Evolutionary conservation across 495 filamentous ascomycete genomes (phyloP), one percentile per base, ranked within the genome.

Genomic region (Penicillium salamii): DNA sequence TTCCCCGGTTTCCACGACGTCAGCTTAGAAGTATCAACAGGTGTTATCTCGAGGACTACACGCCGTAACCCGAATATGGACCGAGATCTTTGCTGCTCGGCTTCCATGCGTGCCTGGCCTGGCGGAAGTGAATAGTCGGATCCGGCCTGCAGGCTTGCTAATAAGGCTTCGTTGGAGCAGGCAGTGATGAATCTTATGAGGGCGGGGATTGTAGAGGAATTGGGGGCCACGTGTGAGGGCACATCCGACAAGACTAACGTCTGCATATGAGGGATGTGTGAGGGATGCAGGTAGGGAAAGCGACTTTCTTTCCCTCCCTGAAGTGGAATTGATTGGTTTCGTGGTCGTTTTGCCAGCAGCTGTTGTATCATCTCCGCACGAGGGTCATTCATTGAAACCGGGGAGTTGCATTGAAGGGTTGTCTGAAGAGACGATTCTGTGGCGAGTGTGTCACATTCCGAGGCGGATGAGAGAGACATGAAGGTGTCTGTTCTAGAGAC

Each of bases 231-330:
- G 43, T 75, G 72, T 5, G 75, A 74, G 3, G 83, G 83, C 13
- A 86, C 77, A 61, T 83, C 77, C 9, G 80, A 84, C 49, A 86
- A 54, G 0, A 79, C 72, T 13, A 86, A 55, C 1, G 77, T 78
- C 42, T 79, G 71, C n/a, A 82, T 53, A 49, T 80, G 74, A 3
- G 80, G 77, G 5, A 82, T 57, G 61, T 80, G 74, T 15, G 72
- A 80, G n/a, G 79, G 78, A 53, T 81, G 81, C 8, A 86, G 60
- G 33, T 70, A 71, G 13, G 69, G 69, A 20, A 72, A 62, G 34
- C 59, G 62, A 39, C 57, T 65, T 42, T 65, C 61, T 50, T 59
- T 65, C 23, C 59, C 54, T 42, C 60, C 46, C 28, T 48, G 53
- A 0, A 62, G 53, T 35, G 63, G 63, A 8, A 67, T 42, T 11